Evolutionary conservation across 495 filamentous ascomycete species (phyloP).

Genomic region (Neurospora intermedia): DNA sequence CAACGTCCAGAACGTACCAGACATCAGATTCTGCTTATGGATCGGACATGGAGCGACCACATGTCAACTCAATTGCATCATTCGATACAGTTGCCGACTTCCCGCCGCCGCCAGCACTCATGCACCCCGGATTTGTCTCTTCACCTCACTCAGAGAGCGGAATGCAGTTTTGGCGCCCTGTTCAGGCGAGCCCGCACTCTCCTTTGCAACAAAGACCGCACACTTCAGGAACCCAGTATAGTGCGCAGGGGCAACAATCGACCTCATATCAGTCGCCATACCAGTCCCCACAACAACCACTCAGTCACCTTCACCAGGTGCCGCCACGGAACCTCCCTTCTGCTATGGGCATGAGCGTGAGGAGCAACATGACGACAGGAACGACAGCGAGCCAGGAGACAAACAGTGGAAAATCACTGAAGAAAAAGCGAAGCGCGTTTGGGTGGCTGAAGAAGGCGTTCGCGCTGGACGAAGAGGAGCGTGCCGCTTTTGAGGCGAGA

Average conservation of each 20-base stretch:
- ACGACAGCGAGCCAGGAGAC: constrained; percentile 11
- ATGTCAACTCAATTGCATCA: constrained; percentile 20
- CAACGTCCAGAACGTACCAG: constrained; percentile 25
- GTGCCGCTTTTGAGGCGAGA: constrained; percentile 37
- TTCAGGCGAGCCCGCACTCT: constrained; percentile 44
- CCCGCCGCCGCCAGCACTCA: constrained; percentile 24
- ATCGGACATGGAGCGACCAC: constrained; percentile 36
- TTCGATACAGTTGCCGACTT: constrained; percentile 23
- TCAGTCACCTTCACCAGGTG: constrained; percentile 18
- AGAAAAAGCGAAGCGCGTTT: constrained; percentile 50
- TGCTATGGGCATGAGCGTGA: constrained; percentile 41
- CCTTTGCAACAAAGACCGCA: constrained; percentile 45
- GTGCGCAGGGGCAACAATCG: not conserved
- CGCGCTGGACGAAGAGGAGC: constrained; percentile 44
- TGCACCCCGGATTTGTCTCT: constrained; percentile 29
- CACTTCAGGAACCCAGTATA: constrained; percentile 29
- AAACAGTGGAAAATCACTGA: constrained; percentile 25
- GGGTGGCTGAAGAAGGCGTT: constrained; percentile 52
- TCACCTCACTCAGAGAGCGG: constrained; percentile 38
- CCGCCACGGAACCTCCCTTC: constrained; percentile 35
- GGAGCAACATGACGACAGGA: constrained; percentile 31
- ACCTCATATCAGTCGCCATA: not conserved
- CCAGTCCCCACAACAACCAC: not conserved
- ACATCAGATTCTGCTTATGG: constrained; percentile 42
- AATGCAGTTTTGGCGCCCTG: constrained; percentile 40